phyloP scores from a whole-genome alignment of 2,329 filamentous ascomycete species.

The Aureobasidium musti region DNA sequence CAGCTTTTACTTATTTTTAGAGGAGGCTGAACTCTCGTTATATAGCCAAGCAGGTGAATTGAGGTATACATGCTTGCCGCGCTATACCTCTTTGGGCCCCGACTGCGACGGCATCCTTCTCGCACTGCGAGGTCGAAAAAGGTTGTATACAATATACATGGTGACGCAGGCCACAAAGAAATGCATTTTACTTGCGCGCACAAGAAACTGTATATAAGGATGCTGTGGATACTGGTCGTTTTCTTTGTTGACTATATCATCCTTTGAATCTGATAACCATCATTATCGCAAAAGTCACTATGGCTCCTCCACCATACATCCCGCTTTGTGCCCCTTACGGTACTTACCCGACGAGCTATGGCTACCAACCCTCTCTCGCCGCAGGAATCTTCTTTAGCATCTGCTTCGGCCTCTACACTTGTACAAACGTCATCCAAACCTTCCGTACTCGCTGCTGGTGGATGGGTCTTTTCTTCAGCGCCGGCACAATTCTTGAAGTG shows the following conservation, averaged over 20 bases:
- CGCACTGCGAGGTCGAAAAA: slow-evolving; percentile 20
- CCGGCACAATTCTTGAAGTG: slow-evolving; percentile 5
- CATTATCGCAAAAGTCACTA: neutral
- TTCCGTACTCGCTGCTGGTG: slow-evolving; percentile 24
- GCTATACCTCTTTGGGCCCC: slow-evolving; percentile 13
- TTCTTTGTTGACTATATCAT: too few species aligned
- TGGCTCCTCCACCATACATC: slow-evolving; percentile 4
- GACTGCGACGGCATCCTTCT: slow-evolving; percentile 23
- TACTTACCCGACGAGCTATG: slow-evolving; percentile 8
- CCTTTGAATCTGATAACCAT: neutral
- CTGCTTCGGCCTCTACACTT: slow-evolving; percentile 1
- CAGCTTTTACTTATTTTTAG: neutral
- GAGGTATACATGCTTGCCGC: too few species aligned
- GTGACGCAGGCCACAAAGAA: neutral
- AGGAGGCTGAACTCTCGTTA: neutral
- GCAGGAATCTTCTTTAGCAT: slow-evolving; percentile 19
- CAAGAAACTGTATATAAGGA: neutral
- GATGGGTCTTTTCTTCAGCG: slow-evolving; percentile 22
- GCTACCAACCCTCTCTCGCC: slow-evolving; percentile 16
- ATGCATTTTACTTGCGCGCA: neutral
- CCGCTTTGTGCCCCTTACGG: slow-evolving; percentile 11
- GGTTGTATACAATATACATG: slow-evolving; percentile 11
- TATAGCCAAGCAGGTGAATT: neutral
- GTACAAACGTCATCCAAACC: slow-evolving; percentile 4
- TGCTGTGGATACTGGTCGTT: neutral